Percentiles rank a stretch among this genome's conserved stretches.
Conservation (phyloP, 192 early-diverging fungal species). For the Podila minutissima region DNA sequence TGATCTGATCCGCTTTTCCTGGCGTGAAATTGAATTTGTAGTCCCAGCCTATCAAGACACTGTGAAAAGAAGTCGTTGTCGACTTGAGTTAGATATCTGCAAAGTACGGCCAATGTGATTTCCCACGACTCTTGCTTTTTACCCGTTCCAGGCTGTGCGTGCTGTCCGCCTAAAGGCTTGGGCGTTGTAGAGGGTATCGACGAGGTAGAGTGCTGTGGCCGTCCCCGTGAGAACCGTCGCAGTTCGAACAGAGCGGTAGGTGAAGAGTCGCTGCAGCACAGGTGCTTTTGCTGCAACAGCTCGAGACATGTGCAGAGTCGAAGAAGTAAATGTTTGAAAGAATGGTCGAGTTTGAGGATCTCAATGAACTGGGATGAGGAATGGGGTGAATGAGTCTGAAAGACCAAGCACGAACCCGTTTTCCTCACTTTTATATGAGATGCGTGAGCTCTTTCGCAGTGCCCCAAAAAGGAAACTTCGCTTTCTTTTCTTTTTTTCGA, state of each 20-base stretch:
- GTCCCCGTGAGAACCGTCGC: conserved; percentile 20
- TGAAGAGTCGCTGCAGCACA: conserved; percentile 29
- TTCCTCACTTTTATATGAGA: neutral
- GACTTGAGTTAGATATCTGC: no score
- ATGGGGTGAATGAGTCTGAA: neutral
- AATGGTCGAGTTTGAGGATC: neutral
- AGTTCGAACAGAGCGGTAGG: conserved; percentile 16
- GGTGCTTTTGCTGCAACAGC: conserved; percentile 5
- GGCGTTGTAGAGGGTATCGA: conserved; percentile 59
- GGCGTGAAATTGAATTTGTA: conserved; percentile 90
- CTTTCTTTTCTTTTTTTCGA: no score
- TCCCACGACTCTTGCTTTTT: conserved; percentile 5
- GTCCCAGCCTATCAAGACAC: conserved; percentile 63
- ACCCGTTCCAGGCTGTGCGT: conserved; percentile 62
- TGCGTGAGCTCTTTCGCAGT: neutral
- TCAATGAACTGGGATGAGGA: neutral
- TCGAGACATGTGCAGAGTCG: no score
- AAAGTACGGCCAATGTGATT: no score
- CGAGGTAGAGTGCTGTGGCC: conserved; percentile 48
- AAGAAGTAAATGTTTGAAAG: no score
- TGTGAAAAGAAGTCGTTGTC: neutral
- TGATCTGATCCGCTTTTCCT: conserved; percentile 67
- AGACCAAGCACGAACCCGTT: neutral
- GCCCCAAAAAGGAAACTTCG: conserved; percentile 9
- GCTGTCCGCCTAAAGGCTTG: conserved; percentile 56